phyloP scores from a whole-genome alignment of 257 asterid genomes.

The Solanum infundibuliforme region DNA sequence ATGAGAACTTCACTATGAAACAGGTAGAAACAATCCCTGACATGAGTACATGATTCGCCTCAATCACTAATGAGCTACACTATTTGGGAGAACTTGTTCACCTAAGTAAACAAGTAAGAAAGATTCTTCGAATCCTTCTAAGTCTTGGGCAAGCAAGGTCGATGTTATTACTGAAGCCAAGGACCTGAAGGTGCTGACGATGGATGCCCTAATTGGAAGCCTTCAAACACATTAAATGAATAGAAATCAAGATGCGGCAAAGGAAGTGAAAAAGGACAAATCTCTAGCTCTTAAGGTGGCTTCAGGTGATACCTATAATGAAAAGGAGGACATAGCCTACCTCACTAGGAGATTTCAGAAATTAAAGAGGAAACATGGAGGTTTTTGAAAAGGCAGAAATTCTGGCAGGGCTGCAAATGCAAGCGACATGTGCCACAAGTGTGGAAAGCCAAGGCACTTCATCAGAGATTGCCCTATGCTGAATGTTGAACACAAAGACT shows the following conservation, averaged over 20 bases:
- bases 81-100: not conserved
- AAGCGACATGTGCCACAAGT: not conserved
- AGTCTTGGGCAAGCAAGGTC: not conserved
- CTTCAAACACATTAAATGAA: not conserved
- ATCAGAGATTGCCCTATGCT: not conserved
- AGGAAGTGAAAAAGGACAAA: not conserved
- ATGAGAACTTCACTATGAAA: no score
- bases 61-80: not conserved
- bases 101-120: not conserved
- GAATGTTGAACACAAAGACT: no score
- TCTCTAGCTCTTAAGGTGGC: not conserved
- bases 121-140: no score
- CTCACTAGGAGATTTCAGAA: not conserved
- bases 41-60: not conserved
- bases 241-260: not conserved
- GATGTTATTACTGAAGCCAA: not conserved
- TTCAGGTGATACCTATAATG: no score
- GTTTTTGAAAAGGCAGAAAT: not conserved
- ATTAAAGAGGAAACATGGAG: no score
- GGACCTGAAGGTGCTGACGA: not conserved
- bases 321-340: not conserved
- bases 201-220: not conserved
- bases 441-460: not conserved
- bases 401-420: not conserved
- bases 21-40: not conserved